Conservation (phyloP, 768 basidiomycete species). For the Kwoniella pini region DNA sequence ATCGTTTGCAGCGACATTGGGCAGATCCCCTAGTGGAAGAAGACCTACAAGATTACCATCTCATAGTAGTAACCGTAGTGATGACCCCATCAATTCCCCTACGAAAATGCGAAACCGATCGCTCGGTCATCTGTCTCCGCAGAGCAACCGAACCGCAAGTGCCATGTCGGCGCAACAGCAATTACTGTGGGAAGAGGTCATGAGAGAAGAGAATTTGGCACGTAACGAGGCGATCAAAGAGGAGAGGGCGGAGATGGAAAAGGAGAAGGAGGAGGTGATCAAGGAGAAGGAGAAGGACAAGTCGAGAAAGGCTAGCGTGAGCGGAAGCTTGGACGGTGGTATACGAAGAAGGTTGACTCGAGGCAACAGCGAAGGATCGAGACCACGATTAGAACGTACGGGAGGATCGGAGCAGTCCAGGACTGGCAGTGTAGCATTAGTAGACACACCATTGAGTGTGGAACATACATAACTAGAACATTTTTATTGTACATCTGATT, state of each 20-base stretch:
- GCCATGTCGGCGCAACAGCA: slow-evolving; percentile 24
- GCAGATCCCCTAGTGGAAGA: slow-evolving; percentile 29
- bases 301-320: slow-evolving; percentile 7
- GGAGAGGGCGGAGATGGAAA: slow-evolving; percentile 18
- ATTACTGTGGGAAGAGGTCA: slow-evolving; percentile 26
- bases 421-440: slow-evolving; percentile 4
- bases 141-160: slow-evolving; percentile 12
- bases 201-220: slow-evolving; percentile 28
- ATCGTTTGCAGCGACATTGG: slow-evolving; percentile 10
- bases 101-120: slow-evolving; percentile 5
- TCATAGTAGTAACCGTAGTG: background rate
- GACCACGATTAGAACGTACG: slow-evolving; percentile 10
- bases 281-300: slow-evolving; percentile 28
- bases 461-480: background rate
- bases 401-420: slow-evolving; percentile 2
- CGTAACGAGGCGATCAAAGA: slow-evolving; percentile 9
- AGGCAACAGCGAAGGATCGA: slow-evolving; percentile 6
- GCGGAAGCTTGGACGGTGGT: slow-evolving; percentile 2
- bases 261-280: slow-evolving; percentile 24
- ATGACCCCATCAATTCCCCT: background rate
- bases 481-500: background rate
- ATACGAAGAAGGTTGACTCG: background rate
- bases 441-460: slow-evolving; percentile 1
- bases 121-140: slow-evolving; percentile 9
- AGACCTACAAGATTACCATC: slow-evolving; percentile 15